Evolutionary conservation across 352 stramenopile genomes (phyloP), one percentile per base, ranked within the genome.

Genomic region (Pythium aquatile): DNA sequence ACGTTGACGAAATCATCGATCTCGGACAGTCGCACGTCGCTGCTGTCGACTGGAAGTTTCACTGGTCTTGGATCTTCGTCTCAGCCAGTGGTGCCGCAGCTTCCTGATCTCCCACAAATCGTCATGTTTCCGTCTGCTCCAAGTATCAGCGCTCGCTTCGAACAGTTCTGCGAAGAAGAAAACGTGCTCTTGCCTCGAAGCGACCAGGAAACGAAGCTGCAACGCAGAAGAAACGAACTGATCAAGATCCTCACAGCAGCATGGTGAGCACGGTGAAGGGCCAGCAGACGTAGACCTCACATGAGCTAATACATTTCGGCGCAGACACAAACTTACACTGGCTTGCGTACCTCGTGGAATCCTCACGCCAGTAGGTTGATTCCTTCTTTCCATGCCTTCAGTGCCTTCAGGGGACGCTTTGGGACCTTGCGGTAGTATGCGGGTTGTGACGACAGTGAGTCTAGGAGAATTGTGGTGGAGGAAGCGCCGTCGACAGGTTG

Each of bases 391-490:
- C 83, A 92, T 51, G 72, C 81, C 63, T 92, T 92, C 14, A 81
- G 79, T 20, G 83, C 81, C 55, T 93, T 93, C 16, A 93, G 55
- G 7, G 83, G 83, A 26, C 83, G 70, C 47, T 70, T 84, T 0
- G 83, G 83, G 24, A 93, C 77, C 62, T 88, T 91, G 0, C 83
- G 83, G 44, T 90, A 93, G 30, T 78, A 70, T 24, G 61, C 61
- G 56, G 17, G 69, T 58, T 46, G 74, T 55, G 46, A 76, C 13
- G 11, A 77, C 16, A 79, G 73, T 24, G 69, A 68, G 14, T 33
- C 29, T 54, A 75, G 24, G 8, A 72, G n/a, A 11, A 48, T 30
- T 5, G 64, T 44, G 3, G 61, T 83, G 74, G 39, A 55, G 1
- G 51, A 51, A 29, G 57, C 14, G 30, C n/a, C 52, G 2, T 72